These are phyloP conservation scores for Populus simonii DNA, from an alignment of 345 rosid genomes.

Conservation along the genomic window DNA sequence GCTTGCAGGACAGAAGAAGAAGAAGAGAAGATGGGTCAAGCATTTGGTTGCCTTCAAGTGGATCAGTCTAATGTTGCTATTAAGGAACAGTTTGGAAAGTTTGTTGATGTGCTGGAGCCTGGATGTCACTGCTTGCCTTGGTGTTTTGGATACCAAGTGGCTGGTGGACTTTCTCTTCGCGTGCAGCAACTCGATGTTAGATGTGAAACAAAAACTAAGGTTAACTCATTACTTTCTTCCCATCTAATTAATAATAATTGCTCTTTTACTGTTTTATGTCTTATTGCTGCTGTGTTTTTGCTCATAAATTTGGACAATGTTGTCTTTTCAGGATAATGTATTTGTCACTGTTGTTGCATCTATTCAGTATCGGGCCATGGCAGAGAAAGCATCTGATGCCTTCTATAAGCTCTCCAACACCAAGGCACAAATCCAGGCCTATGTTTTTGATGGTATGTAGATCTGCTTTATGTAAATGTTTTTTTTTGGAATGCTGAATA, in stretches of 20 bases:
- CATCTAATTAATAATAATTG: not conserved
- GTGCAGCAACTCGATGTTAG: constrained; percentile 28
- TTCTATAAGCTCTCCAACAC: constrained; percentile 6
- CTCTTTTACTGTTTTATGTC: not conserved
- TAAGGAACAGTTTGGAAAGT: constrained; percentile 32
- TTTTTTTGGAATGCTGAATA: not conserved
- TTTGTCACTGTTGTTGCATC: constrained; percentile 23
- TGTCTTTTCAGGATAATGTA: constrained; percentile 17
- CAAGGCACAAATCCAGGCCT: constrained; percentile 10
- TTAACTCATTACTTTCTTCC: not conserved
- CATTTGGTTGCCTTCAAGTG: constrained; percentile 29
- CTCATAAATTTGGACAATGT: not conserved
- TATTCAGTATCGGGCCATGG: constrained; percentile 21
- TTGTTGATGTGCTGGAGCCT: constrained; percentile 35
- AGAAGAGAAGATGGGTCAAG: constrained; percentile 24
- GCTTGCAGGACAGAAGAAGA: not conserved
- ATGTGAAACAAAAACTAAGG: constrained; percentile 26
- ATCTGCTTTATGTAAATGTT: not conserved
- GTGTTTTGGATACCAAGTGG: constrained; percentile 27
- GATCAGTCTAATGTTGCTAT: constrained; percentile 29
- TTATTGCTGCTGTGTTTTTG: not conserved
- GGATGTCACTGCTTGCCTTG: constrained; percentile 37
- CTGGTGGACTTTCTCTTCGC: constrained; percentile 26
- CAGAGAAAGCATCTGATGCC: constrained; percentile 17
- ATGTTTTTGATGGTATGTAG: constrained; percentile 10